These are phyloP conservation scores for Tolypocladium inflatum DNA, from an alignment of 2,329 filamentous ascomycete species.

Conservation along the genomic window DNA sequence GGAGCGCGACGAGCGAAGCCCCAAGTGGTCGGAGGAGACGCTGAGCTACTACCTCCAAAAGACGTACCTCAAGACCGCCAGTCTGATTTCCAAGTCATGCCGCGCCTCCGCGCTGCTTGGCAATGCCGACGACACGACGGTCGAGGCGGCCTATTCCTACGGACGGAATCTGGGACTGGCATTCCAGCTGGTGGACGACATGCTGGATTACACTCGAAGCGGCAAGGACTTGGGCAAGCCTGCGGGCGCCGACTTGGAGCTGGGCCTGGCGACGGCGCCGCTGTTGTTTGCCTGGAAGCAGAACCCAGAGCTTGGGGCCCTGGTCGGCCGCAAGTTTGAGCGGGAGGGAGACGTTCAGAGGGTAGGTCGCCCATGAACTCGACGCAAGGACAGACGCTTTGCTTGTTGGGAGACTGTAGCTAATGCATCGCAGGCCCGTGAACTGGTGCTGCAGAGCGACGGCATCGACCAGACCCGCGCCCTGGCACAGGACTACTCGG, in stretches of 20 bases:
- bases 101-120: slow-evolving; percentile 82
- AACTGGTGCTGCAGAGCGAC: slow-evolving; percentile 72
- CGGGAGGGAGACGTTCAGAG: slow-evolving; percentile 73
- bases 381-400: no score
- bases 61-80: slow-evolving; percentile 95
- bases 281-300: slow-evolving; percentile 93
- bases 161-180: slow-evolving; percentile 89
- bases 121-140: slow-evolving; percentile 63
- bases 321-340: slow-evolving; percentile 88
- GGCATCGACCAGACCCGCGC: slow-evolving; percentile 88
- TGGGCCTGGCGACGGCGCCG: slow-evolving; percentile 89
- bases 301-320: slow-evolving; percentile 69
- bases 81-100: slow-evolving; percentile 92
- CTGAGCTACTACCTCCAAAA: slow-evolving; percentile 94
- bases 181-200: slow-evolving; percentile 95
- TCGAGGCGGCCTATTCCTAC: slow-evolving; percentile 86
- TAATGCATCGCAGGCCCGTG: slow-evolving; percentile 55
- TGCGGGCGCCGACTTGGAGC: slow-evolving; percentile 83
- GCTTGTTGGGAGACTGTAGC: no score
- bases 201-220: slow-evolving; percentile 90
- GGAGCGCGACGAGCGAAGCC: slow-evolving; percentile 73
- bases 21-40: slow-evolving; percentile 78
- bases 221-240: slow-evolving; percentile 86
- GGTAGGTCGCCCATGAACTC: slow-evolving; percentile 42
- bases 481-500: slow-evolving; percentile 81